A percentile compares a stretch with the other conserved stretches of the same genome.
phyloP scores from a whole-genome alignment of 1,139 yeast genomes.

The Blastobotrys apis region DNA sequence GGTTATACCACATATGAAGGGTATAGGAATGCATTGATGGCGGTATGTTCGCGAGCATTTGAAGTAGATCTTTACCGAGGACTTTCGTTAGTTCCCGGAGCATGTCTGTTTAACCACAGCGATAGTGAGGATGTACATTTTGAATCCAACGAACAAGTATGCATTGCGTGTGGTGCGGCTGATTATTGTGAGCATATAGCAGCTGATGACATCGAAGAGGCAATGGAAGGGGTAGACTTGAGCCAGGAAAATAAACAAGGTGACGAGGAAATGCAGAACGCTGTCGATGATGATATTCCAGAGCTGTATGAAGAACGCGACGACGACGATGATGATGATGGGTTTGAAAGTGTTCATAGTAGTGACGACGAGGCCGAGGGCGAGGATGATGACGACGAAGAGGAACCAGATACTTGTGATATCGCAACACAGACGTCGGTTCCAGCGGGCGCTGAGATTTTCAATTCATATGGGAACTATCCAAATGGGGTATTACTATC shows the following conservation, averaged over 20 bases:
- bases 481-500: constrained; percentile 63
- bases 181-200: constrained; percentile 36
- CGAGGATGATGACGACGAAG: constrained; percentile 35
- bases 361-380: constrained; percentile 22
- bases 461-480: constrained; percentile 74
- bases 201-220: constrained; percentile 17
- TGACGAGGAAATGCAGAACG: constrained; percentile 22
- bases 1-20: constrained; percentile 27
- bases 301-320: constrained; percentile 19
- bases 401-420: constrained; percentile 37
- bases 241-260: constrained; percentile 5
- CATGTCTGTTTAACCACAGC: constrained; percentile 80
- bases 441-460: constrained; percentile 52
- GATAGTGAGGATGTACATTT: constrained; percentile 62
- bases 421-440: constrained; percentile 43
- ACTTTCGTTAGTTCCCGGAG: constrained; percentile 81
- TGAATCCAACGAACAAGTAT: constrained; percentile 66
- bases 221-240: constrained; percentile 9
- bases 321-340: constrained; percentile 30
- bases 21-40: constrained; percentile 33
- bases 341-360: constrained; percentile 23
- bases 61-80: constrained; percentile 72
- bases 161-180: constrained; percentile 67
- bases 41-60: constrained; percentile 72
- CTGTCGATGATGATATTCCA: constrained; percentile 18